Evolutionary conservation across 352 stramenopile genomes (phyloP), one percentile per base, ranked within the genome.

Genomic region (Elongisporangium anandrum): DNA sequence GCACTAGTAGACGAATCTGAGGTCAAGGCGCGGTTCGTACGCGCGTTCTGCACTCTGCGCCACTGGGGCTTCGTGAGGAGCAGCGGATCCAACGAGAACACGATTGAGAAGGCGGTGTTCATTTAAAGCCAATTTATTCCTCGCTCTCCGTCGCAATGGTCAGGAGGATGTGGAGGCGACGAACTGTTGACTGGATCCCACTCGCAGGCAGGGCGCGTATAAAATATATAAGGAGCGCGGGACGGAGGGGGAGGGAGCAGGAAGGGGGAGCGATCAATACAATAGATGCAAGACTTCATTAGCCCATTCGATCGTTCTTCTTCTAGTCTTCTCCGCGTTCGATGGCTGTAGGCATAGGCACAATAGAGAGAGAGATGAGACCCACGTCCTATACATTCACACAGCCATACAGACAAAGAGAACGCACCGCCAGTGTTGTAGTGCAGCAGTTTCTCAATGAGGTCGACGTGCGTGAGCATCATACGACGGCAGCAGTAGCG

Each of bases 371-470:
- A 65, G 3, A 48, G 1, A 21, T 54, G 3, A 63, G 23, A 57
- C 20, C 24, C 2, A 3, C 24, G 21, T 3, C 17, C 8, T 15
- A 59, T 34, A 17, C 56, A 20, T 24, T 15, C 26, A 61, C 13
- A 60, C 7, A 47, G 29, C 17, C 23, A 54, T 21, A 65, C 1
- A 41, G 9, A 54, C n/a, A 57, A 21, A 52, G 21, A 12, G 13
- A 22, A 53, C 79, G 54, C 64, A 95, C 85, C 86, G 64, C 84
- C 84, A n/a, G 86, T 99, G 87, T 99, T 99, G 86, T 99, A 99
- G 82, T 99, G 98, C 63, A 99, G 86, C 54, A 99, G 86, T 80
- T 99, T 99, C 81, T 99, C 96, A 73, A 99, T 99, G 29, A 99
- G 88, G 82, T 99, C 97, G 21, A 99, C 97, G 80, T 99, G 97